Evolutionary conservation across 2,329 filamentous ascomycete species (phyloP), one percentile per base, ranked within the genome.

Genomic region (Plectosphaerella cucumerina): DNA sequence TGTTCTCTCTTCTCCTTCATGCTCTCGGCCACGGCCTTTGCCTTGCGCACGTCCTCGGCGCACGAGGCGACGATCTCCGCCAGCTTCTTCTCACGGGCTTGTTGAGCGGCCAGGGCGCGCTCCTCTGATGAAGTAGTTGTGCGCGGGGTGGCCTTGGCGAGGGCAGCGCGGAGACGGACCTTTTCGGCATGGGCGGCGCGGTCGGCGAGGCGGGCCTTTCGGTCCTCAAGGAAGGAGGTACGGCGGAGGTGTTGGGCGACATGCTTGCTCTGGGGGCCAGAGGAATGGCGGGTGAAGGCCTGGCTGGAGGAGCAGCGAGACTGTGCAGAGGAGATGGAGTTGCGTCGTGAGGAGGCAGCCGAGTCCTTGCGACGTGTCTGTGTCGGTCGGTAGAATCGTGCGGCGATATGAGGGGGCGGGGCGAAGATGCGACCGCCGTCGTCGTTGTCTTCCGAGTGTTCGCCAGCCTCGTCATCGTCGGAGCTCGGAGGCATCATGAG

Each of bases 111-210:
- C 52, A 91, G 70, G 4, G 89, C 87, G 47, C 86, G 78, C 67
- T 92, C 88, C 65, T 93, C 89, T 43, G 85, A 88, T 50, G 84
- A 77, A 3, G 80, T 82, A 31, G 73, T 81, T 58, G 86, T 82
- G 18, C 79, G 75, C 2, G 84, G 81, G 6, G 83, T 77, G 3
- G 87, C 84, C 68, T 90, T 91, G 53, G 84, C 87, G 51, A 88
- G 67, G 10, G 88, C 88, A 42, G 89, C 89, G 34, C 88, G 80
- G 54, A 90, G 70, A 48, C 89, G 85, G 15, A 94, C 89, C 65
- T 92, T 90, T 67, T 94, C 89, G 20, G 87, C 89, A 67, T 94
- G 89, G 8, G 87, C 87, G 23, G 89, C 89, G 50, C 89, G 78
- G 66, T 92, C 89, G 50, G 89, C 89, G 17, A 94, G 77, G 18